Base-by-base conservation (phyloP, 2,329 filamentous ascomycete species). In the Reticulascus tulasneorum region DNA sequence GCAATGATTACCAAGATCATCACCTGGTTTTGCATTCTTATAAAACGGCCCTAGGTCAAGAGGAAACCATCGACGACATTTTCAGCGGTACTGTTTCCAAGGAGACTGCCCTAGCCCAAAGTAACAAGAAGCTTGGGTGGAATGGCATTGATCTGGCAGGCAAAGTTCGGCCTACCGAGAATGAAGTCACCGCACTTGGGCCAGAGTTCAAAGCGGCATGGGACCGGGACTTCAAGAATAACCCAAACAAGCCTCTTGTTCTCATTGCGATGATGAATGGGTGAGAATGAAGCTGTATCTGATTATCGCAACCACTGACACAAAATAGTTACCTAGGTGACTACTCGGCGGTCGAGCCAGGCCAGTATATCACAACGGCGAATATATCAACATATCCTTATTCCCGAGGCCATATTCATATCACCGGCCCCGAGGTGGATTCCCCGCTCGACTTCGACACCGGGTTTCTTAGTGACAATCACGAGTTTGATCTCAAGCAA, bases 321-420 rank as follows among this genome's bases (percentile, higher is more conserved):
- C 5, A 4, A 13, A 6, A 9, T 29, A 53, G 46, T 22, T 56
- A 50, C 40, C 39, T 51, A 4, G 50, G 47, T 27, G 46, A 66
- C 64, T 40, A 60, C 59, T 31, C 68, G 56, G 6, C 52, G 9
- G 55, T 66, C 22, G 51, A 43, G n/a, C 35, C 27, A 3, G 44
- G 46, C 46, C 69, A 78, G 41, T 79, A 78, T 50, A 53, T 75
- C 18, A 67, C 71, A 1, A 49, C 67, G 22, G 70, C 58, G 3
- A 64, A 61, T 12, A 81, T 72, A 53, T 73, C 74, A 1, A 66
- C 68, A 3, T 81, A 82, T 48, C 77, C 77, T 0, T 77, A 73
- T 49, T 78, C 75, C 3, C 69, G 77, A 1, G 79, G 79, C 6
- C 63, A 65, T 38, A 67, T 81, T 42, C 78, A 79, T 51, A 76